Evolutionary conservation across 106 monocot genomes (phyloP).

Genomic region (Vanilla planifolia): DNA sequence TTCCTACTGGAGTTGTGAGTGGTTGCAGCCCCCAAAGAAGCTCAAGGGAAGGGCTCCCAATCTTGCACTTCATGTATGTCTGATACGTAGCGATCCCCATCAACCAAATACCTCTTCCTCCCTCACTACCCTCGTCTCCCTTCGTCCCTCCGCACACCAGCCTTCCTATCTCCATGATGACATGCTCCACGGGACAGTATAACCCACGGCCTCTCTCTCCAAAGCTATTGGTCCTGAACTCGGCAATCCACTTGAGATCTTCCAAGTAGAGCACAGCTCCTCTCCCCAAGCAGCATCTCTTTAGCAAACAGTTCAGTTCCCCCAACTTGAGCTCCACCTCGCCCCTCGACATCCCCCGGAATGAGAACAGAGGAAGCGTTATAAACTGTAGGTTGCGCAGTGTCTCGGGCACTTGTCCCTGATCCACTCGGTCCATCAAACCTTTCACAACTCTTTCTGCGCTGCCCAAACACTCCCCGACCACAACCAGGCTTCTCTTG

Average conservation of each 20-base stretch:
- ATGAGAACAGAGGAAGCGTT: conserved; percentile 55
- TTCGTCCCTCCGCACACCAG: conserved; percentile 21
- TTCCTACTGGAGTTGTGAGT: conserved; percentile 39
- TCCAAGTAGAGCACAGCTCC: conserved; percentile 75
- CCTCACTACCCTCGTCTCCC: neutral
- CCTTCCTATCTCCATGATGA: conserved; percentile 72
- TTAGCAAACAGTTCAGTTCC: conserved; percentile 61
- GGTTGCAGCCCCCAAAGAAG: conserved; percentile 48
- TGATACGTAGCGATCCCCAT: conserved; percentile 54
- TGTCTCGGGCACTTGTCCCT: conserved; percentile 48
- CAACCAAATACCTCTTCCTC: conserved; percentile 45
- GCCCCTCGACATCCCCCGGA: conserved; percentile 41
- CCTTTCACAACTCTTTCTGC: conserved; percentile 51
- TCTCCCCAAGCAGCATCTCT: conserved; percentile 46
- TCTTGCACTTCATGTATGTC: conserved; percentile 54
- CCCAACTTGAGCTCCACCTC: conserved; percentile 82
- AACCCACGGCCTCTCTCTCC: conserved; percentile 22
- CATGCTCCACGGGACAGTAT: conserved; percentile 85
- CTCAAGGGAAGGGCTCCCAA: conserved; percentile 55
- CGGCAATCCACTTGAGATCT: conserved; percentile 80
- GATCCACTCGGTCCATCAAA: conserved; percentile 63
- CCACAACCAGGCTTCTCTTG: conserved; percentile 63
- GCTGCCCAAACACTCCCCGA: conserved; percentile 63
- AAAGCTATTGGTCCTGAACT: conserved; percentile 35
- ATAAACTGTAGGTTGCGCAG: conserved; percentile 56